A percentile compares a stretch with the other conserved stretches of the same genome.
Conservation (phyloP, 2,329 filamentous ascomycete species). For the Acrodontium crateriforme region DNA sequence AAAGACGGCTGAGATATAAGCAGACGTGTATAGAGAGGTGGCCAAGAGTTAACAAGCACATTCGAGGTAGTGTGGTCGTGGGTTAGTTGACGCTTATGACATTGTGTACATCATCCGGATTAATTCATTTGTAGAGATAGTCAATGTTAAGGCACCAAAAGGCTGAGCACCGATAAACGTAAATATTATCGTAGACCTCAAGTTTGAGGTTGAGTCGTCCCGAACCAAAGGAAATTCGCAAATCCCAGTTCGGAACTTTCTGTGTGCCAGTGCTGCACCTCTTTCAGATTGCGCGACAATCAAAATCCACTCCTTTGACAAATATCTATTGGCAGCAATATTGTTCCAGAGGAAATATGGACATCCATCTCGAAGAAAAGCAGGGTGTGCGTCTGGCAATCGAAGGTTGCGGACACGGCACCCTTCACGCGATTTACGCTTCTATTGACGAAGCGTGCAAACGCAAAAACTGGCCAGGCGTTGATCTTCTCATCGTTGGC, state of each 20-base stretch:
- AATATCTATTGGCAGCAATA: no score
- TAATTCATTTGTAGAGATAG: no score
- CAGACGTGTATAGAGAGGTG: no score
- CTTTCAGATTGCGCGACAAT: slow-evolving; percentile 1
- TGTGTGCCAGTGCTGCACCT: not conserved
- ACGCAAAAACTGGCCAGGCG: slow-evolving; percentile 59
- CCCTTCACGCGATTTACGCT: slow-evolving; percentile 79
- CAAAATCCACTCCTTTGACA: slow-evolving; percentile 1
- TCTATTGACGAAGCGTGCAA: slow-evolving; percentile 56
- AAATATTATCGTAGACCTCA: not conserved
- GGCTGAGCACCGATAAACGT: no score
- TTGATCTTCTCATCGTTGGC: slow-evolving; percentile 87
- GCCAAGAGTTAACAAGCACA: no score
- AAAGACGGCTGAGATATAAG: no score
- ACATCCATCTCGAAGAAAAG: slow-evolving; percentile 6
- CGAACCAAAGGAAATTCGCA: not conserved
- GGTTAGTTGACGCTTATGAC: no score
- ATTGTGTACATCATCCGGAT: no score
- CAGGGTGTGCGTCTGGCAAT: slow-evolving; percentile 55
- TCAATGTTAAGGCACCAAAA: no score
- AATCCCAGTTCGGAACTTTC: not conserved
- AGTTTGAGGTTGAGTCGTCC: slow-evolving; percentile 1
- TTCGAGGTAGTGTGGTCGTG: no score
- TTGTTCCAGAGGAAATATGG: no score
- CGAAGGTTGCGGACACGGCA: slow-evolving; percentile 87